Base-by-base conservation (phyloP, 2,329 filamentous ascomycete species). In the Daldinia sp. region DNA sequence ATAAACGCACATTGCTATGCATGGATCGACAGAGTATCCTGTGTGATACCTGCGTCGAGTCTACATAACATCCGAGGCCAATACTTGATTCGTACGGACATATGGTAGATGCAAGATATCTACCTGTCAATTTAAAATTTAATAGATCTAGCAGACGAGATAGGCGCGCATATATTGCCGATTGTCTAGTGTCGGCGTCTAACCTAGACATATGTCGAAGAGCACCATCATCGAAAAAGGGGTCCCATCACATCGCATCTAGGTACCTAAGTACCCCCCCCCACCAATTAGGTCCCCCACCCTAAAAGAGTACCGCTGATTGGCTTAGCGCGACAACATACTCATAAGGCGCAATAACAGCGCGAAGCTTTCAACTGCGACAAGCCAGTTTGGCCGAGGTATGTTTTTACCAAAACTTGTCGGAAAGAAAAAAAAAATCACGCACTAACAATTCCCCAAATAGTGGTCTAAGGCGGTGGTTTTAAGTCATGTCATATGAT, bases 391-490 rank as follows among this genome's bases (percentile, higher is more conserved):
- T 55, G 52, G 52, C 52, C 52, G 52, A 55, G 52, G 41, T 55
- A 30, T 13, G 52, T 30, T 55, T 55, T 55, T 48, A 37, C 32
- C 48, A 15, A 3, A 51, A 30, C 25, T n/a, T 21, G 1, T 8
- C 6, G 17, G 7, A 21, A 50, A 32, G 13, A 15, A 21, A 34
- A 49, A 47, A 51, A 30, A 48, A 48, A 30, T 27, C 30, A 25
- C 6, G 10, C 32, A 37, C 48, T 51, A 51, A 51, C 48, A 35
- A 25, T n/a, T 50, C 32, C 27, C 19, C 8, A 21, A 25, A 15
- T 37, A 65, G 59, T 59, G 59, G 63, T 63, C 53, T 66, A 66
- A 66, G 63, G 63, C 63, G 63, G 63, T 66, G 60, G 63, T 66
- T 61, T 63, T 63, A 66, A 66, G 60, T 66, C 45, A n/a, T n/a